Percentiles rank a stretch among this genome's conserved stretches.
These are phyloP conservation scores for Ehretia macrophylla DNA, from an alignment of 257 asterid species.

Conservation along the genomic window DNA sequence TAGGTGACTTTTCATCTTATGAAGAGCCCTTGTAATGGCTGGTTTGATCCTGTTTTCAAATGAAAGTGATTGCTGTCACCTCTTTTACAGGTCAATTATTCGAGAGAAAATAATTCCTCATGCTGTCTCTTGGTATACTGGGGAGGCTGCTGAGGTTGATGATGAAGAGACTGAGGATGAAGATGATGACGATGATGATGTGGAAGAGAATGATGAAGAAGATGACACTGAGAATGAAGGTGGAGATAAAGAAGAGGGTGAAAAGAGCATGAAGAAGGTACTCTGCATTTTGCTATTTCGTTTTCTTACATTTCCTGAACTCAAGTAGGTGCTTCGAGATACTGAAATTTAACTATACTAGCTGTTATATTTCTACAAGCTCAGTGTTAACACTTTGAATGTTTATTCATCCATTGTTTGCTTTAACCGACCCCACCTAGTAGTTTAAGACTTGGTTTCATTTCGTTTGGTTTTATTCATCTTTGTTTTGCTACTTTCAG, in stretches of 20 bases:
- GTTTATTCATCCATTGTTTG: background rate
- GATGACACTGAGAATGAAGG: background rate
- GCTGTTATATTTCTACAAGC: too few relatives aligned
- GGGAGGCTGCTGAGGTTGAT: conserved; percentile 1
- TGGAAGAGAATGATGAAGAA: background rate
- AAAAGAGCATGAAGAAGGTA: background rate
- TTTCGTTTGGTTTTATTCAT: too few relatives aligned
- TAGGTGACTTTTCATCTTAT: too few relatives aligned
- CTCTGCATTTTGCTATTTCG: too few relatives aligned
- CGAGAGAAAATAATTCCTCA: background rate
- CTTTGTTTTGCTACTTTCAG: background rate
- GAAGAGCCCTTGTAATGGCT: too few relatives aligned
- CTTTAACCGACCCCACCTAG: too few relatives aligned
- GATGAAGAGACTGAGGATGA: background rate
- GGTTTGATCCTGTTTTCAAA: background rate
- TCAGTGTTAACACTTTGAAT: too few relatives aligned
- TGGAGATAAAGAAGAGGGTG: background rate
- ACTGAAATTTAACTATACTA: too few relatives aligned
- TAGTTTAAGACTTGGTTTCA: too few relatives aligned
- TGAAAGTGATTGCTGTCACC: background rate
- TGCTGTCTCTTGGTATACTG: background rate
- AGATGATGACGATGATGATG: background rate
- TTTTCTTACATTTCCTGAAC: too few relatives aligned
- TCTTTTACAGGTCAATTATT: background rate
- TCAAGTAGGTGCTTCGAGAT: too few relatives aligned